A percentile compares a stretch with the other conserved stretches of the same genome.
These are phyloP conservation scores for Hemerocallis citrina DNA, from an alignment of 106 monocot genomes.

Conservation along the genomic window DNA sequence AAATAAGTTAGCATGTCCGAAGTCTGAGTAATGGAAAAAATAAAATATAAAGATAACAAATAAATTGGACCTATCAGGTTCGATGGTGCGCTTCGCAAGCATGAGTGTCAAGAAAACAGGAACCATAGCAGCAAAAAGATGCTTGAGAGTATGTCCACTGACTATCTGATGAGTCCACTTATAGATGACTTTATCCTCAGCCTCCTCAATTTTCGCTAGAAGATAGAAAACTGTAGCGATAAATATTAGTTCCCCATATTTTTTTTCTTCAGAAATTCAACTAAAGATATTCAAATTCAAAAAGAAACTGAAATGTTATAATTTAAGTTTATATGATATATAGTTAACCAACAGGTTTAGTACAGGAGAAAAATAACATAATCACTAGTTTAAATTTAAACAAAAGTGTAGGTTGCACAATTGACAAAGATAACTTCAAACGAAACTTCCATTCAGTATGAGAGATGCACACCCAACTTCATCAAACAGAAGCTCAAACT, in stretches of 20 bases:
- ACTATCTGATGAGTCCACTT: conserved; percentile 60
- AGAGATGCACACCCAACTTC: no score
- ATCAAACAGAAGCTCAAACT: no score
- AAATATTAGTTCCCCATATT: background rate
- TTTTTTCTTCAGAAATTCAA: background rate
- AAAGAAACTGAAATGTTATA: background rate
- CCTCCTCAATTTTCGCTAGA: conserved; percentile 86
- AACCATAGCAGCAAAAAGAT: conserved; percentile 91
- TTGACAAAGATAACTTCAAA: no score
- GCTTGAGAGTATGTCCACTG: conserved; percentile 96
- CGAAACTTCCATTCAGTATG: no score
- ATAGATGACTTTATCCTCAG: conserved; percentile 76
- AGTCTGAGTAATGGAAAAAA: background rate
- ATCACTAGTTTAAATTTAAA: no score
- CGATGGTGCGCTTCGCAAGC: conserved; percentile 77
- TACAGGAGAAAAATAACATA: no score
- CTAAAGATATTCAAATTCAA: background rate
- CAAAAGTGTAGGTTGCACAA: no score
- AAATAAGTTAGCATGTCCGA: background rate
- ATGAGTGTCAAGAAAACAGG: conserved; percentile 93
- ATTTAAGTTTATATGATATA: no score
- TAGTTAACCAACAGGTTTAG: no score
- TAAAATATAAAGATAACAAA: conserved; percentile 1
- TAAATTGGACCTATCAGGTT: conserved; percentile 60
- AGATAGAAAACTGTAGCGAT: conserved; percentile 67